A percentile compares a stretch with the other conserved stretches of the same genome.
Conservation (phyloP, 2,329 filamentous ascomycete species). For the Zymoseptoria tritici region DNA sequence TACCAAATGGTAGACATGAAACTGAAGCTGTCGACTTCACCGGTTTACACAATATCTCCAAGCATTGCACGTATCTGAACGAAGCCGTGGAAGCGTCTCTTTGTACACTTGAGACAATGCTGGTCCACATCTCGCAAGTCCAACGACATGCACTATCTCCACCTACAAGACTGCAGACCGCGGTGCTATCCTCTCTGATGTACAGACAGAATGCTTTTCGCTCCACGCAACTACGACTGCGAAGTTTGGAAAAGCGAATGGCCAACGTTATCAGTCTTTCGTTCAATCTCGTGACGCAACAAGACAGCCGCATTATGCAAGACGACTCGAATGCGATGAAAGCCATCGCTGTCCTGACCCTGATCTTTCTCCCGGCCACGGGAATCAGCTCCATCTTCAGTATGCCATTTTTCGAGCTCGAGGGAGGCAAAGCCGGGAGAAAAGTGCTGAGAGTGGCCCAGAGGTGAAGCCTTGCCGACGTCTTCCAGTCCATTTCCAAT, state of each 20-base stretch:
- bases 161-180: slow-evolving; percentile 5
- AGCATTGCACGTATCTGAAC: slow-evolving; percentile 32
- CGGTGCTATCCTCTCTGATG: slow-evolving; percentile 9
- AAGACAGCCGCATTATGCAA: slow-evolving; percentile 31
- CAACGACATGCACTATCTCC: neutral
- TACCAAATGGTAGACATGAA: slow-evolving; percentile 6
- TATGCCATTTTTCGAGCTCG: slow-evolving; percentile 10
- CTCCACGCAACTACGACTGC: slow-evolving; percentile 29
- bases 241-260: slow-evolving; percentile 32
- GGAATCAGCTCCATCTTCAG: slow-evolving; percentile 9
- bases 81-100: slow-evolving; percentile 30
- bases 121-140: slow-evolving; percentile 15
- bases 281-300: slow-evolving; percentile 36
- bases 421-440: neutral
- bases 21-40: slow-evolving; percentile 22
- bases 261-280: slow-evolving; percentile 33
- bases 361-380: slow-evolving; percentile 29
- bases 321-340: slow-evolving; percentile 34
- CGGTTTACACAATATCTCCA: slow-evolving; percentile 33
- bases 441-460: slow-evolving; percentile 2
- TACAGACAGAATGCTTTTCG: slow-evolving; percentile 30
- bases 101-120: slow-evolving; percentile 23
- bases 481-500: neutral
- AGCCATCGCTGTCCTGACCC: slow-evolving; percentile 33
- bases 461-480: neutral